Percentiles rank a stretch among this genome's conserved stretches.
Evolutionary conservation across 176 grass and related monocot genomes (phyloP).

Genomic region (Lolium rigidum): DNA sequence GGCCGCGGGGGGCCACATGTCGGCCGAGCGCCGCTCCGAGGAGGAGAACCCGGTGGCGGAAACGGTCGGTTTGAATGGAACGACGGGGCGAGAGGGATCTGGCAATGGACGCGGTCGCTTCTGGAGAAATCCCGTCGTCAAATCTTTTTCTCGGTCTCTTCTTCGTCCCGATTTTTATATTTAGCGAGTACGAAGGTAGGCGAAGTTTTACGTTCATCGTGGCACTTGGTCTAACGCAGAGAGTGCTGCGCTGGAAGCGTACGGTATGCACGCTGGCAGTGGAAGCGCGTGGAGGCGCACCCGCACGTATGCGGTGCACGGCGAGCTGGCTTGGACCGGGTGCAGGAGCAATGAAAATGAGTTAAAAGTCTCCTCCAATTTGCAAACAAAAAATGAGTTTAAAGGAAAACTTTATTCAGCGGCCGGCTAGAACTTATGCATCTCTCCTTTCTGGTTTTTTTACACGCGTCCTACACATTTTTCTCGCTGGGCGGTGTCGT

Average conservation of each 20-base stretch:
- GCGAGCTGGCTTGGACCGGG: neutral
- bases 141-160: neutral
- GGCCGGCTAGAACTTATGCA: too few relatives aligned
- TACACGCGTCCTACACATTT: too few relatives aligned
- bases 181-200: neutral
- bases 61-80: conserved; percentile 3
- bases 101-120: conserved; percentile 43
- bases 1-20: conserved; percentile 54
- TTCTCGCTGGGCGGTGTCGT: too few relatives aligned
- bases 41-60: too few relatives aligned
- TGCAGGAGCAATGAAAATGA: neutral
- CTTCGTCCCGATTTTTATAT: neutral
- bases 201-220: neutral
- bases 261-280: neutral
- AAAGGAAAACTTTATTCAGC: too few relatives aligned
- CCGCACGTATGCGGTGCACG: neutral
- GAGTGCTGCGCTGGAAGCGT: conserved; percentile 18
- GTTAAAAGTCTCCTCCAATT: too few relatives aligned
- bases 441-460: too few relatives aligned
- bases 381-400: too few relatives aligned
- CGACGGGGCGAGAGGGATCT: neutral
- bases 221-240: neutral
- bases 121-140: conserved; percentile 14
- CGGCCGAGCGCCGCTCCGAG: conserved; percentile 10
- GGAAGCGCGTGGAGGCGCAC: neutral